Conservation (phyloP, 1,284 basidiomycete genomes). For the Austroboletus olivaceoglutinosus region DNA sequence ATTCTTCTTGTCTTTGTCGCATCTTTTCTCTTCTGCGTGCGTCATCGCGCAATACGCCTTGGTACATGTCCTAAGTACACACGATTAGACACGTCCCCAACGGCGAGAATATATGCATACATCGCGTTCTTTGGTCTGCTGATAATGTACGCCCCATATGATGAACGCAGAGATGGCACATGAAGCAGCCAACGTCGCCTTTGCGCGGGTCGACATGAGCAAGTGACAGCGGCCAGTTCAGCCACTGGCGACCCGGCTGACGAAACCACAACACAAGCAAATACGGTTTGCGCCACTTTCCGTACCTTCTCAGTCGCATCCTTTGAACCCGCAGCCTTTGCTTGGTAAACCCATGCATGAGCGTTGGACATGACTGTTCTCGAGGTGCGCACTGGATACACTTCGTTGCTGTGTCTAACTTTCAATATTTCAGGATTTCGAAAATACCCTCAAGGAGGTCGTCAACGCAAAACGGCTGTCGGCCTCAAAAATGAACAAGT, state of each 20-base stretch:
- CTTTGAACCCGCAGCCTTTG: slow-evolving; percentile 2
- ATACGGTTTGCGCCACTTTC: slow-evolving; percentile 14
- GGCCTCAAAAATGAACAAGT: slow-evolving; percentile 72
- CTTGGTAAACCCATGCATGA: slow-evolving; percentile 22
- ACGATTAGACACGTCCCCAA: slow-evolving; percentile 7
- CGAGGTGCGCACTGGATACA: slow-evolving; percentile 16
- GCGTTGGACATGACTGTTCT: slow-evolving; percentile 23
- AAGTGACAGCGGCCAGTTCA: slow-evolving; percentile 2
- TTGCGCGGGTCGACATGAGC: slow-evolving; percentile 73
- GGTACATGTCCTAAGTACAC: slow-evolving; percentile 87
- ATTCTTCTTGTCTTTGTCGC: slow-evolving; percentile 61
- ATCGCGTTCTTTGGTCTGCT: slow-evolving; percentile 84
- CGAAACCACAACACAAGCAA: slow-evolving; percentile 29
- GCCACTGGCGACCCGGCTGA: slow-evolving; percentile 13
- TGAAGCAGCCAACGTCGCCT: slow-evolving; percentile 72
- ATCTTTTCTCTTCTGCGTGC: slow-evolving; percentile 74
- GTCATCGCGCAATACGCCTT: slow-evolving; percentile 86
- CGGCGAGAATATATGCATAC: slow-evolving; percentile 40
- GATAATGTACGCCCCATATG: slow-evolving; percentile 89
- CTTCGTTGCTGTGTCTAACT: slow-evolving; percentile 1
- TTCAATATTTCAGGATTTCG: slow-evolving; percentile 60
- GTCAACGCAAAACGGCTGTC: slow-evolving; percentile 80
- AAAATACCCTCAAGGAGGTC: slow-evolving; percentile 73
- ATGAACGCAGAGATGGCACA: slow-evolving; percentile 66
- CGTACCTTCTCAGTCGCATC: slow-evolving; percentile 1